A percentile compares a stretch with the other conserved stretches of the same genome.
phyloP scores from a whole-genome alignment of 1,139 yeast species.

The Suhomyces chickasaworum region DNA sequence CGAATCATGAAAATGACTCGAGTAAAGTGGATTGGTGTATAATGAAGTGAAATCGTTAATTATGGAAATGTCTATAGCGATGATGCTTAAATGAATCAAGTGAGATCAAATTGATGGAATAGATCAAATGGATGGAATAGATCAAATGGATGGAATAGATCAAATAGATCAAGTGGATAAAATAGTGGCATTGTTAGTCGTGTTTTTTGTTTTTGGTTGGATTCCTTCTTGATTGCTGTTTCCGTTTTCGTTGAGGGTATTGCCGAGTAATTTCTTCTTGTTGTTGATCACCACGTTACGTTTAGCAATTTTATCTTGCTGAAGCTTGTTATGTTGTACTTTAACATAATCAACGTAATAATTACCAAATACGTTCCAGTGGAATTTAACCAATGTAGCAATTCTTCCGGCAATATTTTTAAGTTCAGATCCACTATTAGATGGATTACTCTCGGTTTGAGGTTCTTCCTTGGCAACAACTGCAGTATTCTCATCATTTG shows the following conservation, averaged over 20 bases:
- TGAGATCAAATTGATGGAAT: too few species aligned
- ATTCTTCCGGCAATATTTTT: slow-evolving; percentile 53
- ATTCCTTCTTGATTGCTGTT: slow-evolving; percentile 12
- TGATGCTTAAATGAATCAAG: slow-evolving; percentile 7
- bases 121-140: slow-evolving; percentile 16
- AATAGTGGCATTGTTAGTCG: slow-evolving; percentile 15
- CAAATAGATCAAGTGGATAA: slow-evolving; percentile 14
- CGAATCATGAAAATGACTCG: slow-evolving; percentile 2
- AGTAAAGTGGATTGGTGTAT: slow-evolving; percentile 2
- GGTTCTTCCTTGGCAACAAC: slow-evolving; percentile 7
- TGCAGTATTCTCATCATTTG: slow-evolving; percentile 8
- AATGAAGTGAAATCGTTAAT: slow-evolving; percentile 9
- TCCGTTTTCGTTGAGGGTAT: slow-evolving; percentile 14
- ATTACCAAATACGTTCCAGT: slow-evolving; percentile 71
- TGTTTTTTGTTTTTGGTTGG: slow-evolving; percentile 12
- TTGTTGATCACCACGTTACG: slow-evolving; percentile 14
- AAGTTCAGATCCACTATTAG: slow-evolving; percentile 34
- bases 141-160: slow-evolving; percentile 17
- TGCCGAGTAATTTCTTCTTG: slow-evolving; percentile 13
- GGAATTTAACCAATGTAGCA: slow-evolving; percentile 63
- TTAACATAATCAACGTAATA: slow-evolving; percentile 42
- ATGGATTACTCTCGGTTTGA: background rate
- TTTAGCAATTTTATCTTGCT: slow-evolving; percentile 20
- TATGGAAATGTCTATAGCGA: slow-evolving; percentile 9
- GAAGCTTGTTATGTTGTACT: slow-evolving; percentile 21